These are phyloP conservation scores for Przewalskia tangutica DNA, from an alignment of 257 asterid species.

Conservation along the genomic window DNA sequence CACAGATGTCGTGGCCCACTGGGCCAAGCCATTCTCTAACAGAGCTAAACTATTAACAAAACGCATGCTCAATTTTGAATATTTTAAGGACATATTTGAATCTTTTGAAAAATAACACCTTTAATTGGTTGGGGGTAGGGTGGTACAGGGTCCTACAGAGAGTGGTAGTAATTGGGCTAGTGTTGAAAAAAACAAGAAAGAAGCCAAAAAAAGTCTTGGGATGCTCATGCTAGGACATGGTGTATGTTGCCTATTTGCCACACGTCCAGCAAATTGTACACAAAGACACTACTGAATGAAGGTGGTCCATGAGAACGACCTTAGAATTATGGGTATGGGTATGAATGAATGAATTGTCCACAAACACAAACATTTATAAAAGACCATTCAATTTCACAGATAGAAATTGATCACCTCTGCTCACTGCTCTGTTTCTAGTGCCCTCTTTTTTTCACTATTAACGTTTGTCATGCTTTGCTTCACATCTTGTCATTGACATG, in stretches of 20 bases:
- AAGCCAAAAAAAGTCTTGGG: not conserved
- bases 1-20: too few relatives aligned
- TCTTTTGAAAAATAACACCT: too few relatives aligned
- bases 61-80: too few relatives aligned
- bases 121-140: not conserved
- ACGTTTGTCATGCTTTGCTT: not conserved
- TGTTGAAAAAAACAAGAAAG: not conserved
- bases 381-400: not conserved
- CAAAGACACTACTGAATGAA: not conserved
- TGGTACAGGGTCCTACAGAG: not conserved
- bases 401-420: not conserved
- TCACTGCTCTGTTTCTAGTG: not conserved
- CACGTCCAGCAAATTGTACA: not conserved
- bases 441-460: not conserved
- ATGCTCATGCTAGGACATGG: not conserved
- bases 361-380: not conserved
- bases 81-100: too few relatives aligned
- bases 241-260: not conserved
- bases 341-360: not conserved
- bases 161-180: not conserved
- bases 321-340: not conserved
- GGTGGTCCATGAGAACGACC: not conserved
- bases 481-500: not conserved
- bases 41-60: too few relatives aligned
- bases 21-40: too few relatives aligned